phyloP scores from a whole-genome alignment of 31 red algal species.

The Asparagopsis taxiformis region DNA sequence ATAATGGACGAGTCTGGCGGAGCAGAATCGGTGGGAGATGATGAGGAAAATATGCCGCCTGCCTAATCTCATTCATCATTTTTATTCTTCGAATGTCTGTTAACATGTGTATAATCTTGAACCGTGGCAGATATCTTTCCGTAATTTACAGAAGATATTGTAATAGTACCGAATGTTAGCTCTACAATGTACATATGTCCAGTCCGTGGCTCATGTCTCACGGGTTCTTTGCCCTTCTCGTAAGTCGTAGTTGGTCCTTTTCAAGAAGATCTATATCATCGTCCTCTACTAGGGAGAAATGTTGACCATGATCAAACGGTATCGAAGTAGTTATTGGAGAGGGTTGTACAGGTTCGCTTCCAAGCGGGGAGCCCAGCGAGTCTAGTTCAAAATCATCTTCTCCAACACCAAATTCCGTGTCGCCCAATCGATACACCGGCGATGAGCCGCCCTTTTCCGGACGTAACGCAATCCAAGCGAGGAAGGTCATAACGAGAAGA shows the following conservation, averaged over 20 bases:
- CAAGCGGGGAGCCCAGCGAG: conserved; percentile 50
- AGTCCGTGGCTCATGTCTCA: neutral
- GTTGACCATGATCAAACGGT: neutral
- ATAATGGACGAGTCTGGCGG: neutral
- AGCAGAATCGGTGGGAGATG: neutral
- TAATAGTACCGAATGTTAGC: too few species aligned
- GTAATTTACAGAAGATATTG: too few species aligned
- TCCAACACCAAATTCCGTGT: conserved; percentile 28
- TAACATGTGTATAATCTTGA: too few species aligned
- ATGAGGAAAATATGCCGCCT: neutral
- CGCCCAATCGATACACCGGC: conserved; percentile 50
- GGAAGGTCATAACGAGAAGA: conserved; percentile 46
- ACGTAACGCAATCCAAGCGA: conserved; percentile 71
- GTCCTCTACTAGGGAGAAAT: conserved; percentile 25
- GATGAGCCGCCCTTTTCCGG: conserved; percentile 45
- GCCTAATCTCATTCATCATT: too few species aligned
- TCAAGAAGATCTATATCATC: conserved; percentile 19
- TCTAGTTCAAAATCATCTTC: conserved; percentile 59
- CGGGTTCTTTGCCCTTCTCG: neutral
- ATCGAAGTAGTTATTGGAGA: conserved; percentile 30
- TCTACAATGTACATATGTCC: neutral
- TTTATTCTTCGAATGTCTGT: too few species aligned
- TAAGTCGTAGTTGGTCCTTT: conserved; percentile 1
- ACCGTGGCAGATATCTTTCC: too few species aligned
- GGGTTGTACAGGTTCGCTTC: conserved; percentile 35